Evolutionary conservation across 495 filamentous ascomycete species (phyloP), one percentile per base, ranked within the genome.

Genomic region (Xylona heveae): DNA sequence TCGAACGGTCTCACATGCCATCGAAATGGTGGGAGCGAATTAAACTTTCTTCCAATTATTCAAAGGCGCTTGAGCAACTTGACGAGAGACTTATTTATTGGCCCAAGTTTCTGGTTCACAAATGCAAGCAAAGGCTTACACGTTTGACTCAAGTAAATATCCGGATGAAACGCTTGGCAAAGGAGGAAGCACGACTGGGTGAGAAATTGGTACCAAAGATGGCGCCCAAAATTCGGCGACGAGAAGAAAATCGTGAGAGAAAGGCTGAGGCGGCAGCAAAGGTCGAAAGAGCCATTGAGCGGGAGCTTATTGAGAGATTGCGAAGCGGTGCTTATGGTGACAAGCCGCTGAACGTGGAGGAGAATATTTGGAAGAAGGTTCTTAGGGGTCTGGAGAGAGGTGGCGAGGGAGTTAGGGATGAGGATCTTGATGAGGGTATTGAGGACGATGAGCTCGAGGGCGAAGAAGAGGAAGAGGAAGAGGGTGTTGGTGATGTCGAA

Each of bases 71-170:
- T 14, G 63, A 71, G 35, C 83, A 92, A 49, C 72, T 97, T 41
- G 90, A 95, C 46, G 66, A 78, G 39, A 65, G 76, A 6, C 64
- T 97, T 30, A 75, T 82, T 43, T 94, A 92, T 66, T 95, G 82
- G 74, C 88, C 88, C 18, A 92, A 93, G 47, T 92, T 92, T 52
- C 57, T 94, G 38, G 54, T 81, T 30, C 90, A 95, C 59, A 92
- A 92, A 55, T 91, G 83, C 69, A 97, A 97, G 58, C 88, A 97
- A 57, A 75, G 88, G 38, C 66, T 97, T 16, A 97, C 88, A 13
- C 66, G 88, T 29, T 61, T 97, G 46, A 90, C 82, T 24, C 90
- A 95, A 57, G 90, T 97, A 6, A 71, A 69, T 6, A 84, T 94
- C 32, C 68, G 83, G 31, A 88, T 78, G 62, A 65, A 71, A 48